Evolutionary conservation across 768 basidiomycete genomes (phyloP).

Genomic region (Hortiboletus flavorubellus): DNA sequence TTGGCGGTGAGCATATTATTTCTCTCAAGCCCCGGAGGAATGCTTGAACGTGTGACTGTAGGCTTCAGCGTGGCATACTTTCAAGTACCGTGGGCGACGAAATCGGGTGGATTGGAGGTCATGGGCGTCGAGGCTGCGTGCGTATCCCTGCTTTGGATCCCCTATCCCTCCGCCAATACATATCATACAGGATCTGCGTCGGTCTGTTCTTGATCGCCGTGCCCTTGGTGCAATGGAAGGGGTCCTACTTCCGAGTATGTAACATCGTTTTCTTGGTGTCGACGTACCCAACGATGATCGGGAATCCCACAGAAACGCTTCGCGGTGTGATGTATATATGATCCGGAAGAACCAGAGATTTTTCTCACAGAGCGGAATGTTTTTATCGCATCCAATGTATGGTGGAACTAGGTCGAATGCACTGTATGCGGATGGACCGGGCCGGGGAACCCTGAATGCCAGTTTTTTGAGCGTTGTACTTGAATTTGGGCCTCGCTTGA

Average conservation of each 20-base stretch:
- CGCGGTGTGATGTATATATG: conserved; percentile 5
- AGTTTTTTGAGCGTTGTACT: no score
- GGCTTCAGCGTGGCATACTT: conserved; percentile 40
- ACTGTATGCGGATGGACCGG: no score
- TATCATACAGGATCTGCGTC: conserved; percentile 25
- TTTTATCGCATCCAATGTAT: no score
- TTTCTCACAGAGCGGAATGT: no score
- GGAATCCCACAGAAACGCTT: conserved; percentile 18
- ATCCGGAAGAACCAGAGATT: no score
- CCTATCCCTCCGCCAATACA: background rate
- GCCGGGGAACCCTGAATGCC: no score
- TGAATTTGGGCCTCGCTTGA: no score
- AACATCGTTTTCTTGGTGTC: background rate
- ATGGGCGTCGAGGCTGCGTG: conserved; percentile 39
- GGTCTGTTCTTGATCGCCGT: conserved; percentile 37
- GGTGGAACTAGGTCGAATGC: no score
- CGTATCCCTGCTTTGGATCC: conserved; percentile 6
- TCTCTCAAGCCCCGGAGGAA: background rate
- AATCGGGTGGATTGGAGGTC: conserved; percentile 33
- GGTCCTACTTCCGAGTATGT: conserved; percentile 34
- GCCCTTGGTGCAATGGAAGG: conserved; percentile 35
- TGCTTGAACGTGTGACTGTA: background rate
- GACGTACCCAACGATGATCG: background rate
- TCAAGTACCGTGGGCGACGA: conserved; percentile 39
- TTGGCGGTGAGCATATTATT: conserved; percentile 23